A percentile compares a stretch with the other conserved stretches of the same genome.
phyloP scores from a whole-genome alignment of 23 red algal species.

The Cyanidiococcus yangmingshanensis region DNA sequence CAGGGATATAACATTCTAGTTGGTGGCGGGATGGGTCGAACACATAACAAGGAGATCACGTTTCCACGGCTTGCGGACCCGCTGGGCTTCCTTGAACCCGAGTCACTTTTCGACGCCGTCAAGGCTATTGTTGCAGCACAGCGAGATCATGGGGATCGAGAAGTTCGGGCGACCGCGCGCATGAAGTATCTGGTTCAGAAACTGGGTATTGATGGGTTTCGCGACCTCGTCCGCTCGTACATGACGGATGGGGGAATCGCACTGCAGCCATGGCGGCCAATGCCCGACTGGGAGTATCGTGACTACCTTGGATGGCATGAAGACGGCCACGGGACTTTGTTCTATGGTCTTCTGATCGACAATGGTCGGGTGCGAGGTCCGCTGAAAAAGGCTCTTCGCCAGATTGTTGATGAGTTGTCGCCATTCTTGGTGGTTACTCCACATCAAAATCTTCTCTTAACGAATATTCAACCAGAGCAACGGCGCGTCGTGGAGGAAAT shows the following conservation, averaged over 20 bases:
- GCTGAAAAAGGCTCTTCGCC: slow-evolving; percentile 69
- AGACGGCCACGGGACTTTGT: slow-evolving; percentile 76
- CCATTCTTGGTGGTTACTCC: slow-evolving; percentile 66
- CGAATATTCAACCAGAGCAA: slow-evolving; percentile 57
- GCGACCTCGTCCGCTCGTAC: slow-evolving; percentile 73
- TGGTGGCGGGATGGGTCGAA: slow-evolving; percentile 93
- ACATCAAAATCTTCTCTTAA: slow-evolving; percentile 94
- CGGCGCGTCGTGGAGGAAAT: slow-evolving; percentile 56
- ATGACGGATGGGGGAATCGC: slow-evolving; percentile 29
- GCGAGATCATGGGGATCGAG: slow-evolving; percentile 91
- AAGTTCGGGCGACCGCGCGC: slow-evolving; percentile 64
- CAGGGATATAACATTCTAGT: slow-evolving; percentile 89
- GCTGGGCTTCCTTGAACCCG: slow-evolving; percentile 68
- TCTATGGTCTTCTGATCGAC: slow-evolving; percentile 80
- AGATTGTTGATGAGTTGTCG: slow-evolving; percentile 56
- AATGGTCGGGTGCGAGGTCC: slow-evolving; percentile 83
- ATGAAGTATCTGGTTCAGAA: slow-evolving; percentile 97
- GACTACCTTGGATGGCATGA: slow-evolving; percentile 98
- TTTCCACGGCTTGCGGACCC: slow-evolving; percentile 87
- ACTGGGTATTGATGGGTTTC: slow-evolving; percentile 84
- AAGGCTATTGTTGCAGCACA: slow-evolving; percentile 98
- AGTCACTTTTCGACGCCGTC: slow-evolving; percentile 55
- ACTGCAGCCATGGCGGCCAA: slow-evolving; percentile 31
- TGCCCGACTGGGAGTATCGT: slow-evolving; percentile 80
- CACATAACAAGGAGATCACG: slow-evolving; percentile 84